A percentile compares a stretch with the other conserved stretches of the same genome.
Conservation (phyloP, 768 basidiomycete species). For the Tulasnella sp. region DNA sequence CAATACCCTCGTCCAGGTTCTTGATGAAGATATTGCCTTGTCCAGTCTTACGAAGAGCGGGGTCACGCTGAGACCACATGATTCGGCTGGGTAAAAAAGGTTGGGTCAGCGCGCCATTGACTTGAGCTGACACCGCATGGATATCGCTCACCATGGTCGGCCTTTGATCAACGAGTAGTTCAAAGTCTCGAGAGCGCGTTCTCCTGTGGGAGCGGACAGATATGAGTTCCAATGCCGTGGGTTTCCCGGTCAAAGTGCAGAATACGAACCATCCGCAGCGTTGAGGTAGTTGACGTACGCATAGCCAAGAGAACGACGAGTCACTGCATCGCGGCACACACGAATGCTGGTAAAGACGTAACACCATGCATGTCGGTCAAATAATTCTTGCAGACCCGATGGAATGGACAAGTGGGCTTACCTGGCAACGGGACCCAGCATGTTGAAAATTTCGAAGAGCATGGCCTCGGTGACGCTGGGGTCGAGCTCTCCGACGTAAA, state of each 20-base stretch:
- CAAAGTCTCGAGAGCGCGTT: constrained; percentile 97
- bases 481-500: constrained; percentile 99
- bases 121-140: not conserved
- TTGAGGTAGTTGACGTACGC: constrained; percentile 99
- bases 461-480: constrained; percentile 98
- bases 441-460: constrained; percentile 99
- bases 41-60: constrained; percentile 97
- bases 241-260: constrained; percentile 1
- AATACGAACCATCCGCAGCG: constrained; percentile 73
- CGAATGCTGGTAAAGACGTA: constrained; percentile 64
- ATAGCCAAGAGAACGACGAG: constrained; percentile 98
- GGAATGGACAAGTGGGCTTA: constrained; percentile 41
- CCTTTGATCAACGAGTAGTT: constrained; percentile 99
- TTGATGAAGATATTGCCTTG: constrained; percentile 99
- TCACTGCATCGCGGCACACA: constrained; percentile 99
- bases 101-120: not conserved
- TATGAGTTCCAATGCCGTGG: not conserved
- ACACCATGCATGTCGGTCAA: constrained; percentile 11
- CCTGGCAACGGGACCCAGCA: constrained; percentile 99
- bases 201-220: constrained; percentile 51
- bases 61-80: constrained; percentile 99
- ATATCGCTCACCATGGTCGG: constrained; percentile 72
- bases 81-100: constrained; percentile 63
- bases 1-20: constrained; percentile 94
- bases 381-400: not conserved